A percentile compares a stretch with the other conserved stretches of the same genome.
These are phyloP conservation scores for Elaeagnus macrophylla DNA, from an alignment of 306 rosid species.

Conservation along the genomic window DNA sequence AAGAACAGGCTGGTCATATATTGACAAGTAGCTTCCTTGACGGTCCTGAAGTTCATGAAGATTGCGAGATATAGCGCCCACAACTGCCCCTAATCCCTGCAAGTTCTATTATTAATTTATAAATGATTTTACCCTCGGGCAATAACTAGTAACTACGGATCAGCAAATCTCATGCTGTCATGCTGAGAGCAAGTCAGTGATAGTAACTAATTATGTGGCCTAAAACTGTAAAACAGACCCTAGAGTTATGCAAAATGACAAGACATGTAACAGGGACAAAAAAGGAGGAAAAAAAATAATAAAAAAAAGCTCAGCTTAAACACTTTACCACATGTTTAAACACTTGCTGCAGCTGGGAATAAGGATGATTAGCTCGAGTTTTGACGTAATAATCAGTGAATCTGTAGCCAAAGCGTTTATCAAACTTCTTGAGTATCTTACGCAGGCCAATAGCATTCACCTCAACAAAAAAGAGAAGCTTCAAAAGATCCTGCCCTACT, in stretches of 20 bases:
- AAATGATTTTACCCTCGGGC: constrained; percentile 19
- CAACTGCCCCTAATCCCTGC: constrained; percentile 97
- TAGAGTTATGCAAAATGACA: neutral
- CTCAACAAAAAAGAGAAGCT: constrained; percentile 83
- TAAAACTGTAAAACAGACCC: constrained; percentile 1
- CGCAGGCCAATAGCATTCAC: constrained; percentile 94
- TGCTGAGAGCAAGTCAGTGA: neutral
- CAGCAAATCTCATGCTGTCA: neutral
- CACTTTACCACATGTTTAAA: constrained; percentile 95
- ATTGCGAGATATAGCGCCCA: constrained; percentile 95
- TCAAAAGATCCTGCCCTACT: constrained; percentile 75
- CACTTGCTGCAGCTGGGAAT: constrained; percentile 98
- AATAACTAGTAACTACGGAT: neutral
- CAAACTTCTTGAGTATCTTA: constrained; percentile 95
- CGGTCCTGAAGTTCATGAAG: constrained; percentile 97
- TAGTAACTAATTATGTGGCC: neutral
- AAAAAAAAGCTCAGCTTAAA: constrained; percentile 14
- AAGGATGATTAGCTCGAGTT: constrained; percentile 98
- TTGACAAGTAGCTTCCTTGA: constrained; percentile 92
- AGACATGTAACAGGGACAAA: neutral
- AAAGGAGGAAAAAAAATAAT: neutral
- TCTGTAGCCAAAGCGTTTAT: constrained; percentile 84
- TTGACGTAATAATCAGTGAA: constrained; percentile 88
- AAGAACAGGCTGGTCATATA: constrained; percentile 76
- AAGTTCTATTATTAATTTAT: constrained; percentile 17